These are phyloP conservation scores for Lachnum nothofagi DNA, from an alignment of 2,329 filamentous ascomycete genomes.

Conservation along the genomic window DNA sequence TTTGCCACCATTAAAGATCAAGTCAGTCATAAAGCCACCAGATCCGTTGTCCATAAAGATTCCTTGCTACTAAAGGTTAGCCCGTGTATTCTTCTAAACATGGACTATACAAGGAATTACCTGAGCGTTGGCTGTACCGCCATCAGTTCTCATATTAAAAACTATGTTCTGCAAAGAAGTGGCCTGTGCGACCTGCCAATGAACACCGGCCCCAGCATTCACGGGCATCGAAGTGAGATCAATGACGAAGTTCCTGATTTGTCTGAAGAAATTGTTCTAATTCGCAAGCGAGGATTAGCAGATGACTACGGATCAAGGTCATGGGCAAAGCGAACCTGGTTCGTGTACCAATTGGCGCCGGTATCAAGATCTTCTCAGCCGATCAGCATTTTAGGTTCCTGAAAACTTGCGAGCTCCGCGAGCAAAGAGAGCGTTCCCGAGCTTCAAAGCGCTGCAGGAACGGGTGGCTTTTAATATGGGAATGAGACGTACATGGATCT, in stretches of 20 bases:
- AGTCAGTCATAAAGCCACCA: constrained; percentile 76
- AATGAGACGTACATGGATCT: constrained; percentile 87
- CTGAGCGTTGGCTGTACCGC: constrained; percentile 58
- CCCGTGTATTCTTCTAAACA: neutral
- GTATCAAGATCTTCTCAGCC: too few species aligned
- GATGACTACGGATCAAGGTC: constrained; percentile 40
- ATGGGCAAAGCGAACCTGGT: constrained; percentile 48
- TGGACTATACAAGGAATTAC: constrained; percentile 6
- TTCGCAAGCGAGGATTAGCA: neutral
- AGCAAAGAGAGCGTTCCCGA: too few species aligned
- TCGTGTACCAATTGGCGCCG: constrained; percentile 71
- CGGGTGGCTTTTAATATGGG: too few species aligned
- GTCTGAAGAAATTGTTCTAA: constrained; percentile 71
- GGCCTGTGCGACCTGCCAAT: constrained; percentile 83
- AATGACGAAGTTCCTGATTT: constrained; percentile 76
- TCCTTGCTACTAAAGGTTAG: constrained; percentile 38
- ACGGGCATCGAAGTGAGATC: constrained; percentile 64
- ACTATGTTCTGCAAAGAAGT: constrained; percentile 75
- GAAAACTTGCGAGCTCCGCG: too few species aligned
- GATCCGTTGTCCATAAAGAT: constrained; percentile 84
- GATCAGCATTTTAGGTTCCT: too few species aligned
- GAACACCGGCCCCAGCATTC: constrained; percentile 62
- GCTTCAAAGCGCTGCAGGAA: too few species aligned
- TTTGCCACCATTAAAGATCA: constrained; percentile 77
- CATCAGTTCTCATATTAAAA: constrained; percentile 71